Conservation (phyloP, 306 rosid genomes). For the Pyrus bretschneideri region DNA sequence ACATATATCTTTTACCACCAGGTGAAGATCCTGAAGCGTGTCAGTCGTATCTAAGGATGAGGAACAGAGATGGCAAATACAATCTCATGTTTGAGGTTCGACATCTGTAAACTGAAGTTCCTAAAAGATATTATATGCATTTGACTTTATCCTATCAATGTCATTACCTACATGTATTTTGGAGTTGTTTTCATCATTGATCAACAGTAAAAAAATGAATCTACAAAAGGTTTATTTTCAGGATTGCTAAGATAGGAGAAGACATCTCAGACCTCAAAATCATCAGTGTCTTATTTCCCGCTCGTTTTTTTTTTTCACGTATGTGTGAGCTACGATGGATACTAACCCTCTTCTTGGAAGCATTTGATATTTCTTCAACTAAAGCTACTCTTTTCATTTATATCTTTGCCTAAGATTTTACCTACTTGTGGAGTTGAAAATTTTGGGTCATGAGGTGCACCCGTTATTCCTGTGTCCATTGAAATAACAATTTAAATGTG, state of each 20-base stretch:
- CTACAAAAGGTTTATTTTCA: neutral
- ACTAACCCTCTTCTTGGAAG: neutral
- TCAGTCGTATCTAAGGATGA: conserved; percentile 97
- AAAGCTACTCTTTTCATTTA: neutral
- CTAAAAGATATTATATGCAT: neutral
- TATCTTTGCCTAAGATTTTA: neutral
- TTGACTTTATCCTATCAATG: neutral
- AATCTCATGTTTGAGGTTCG: conserved; percentile 99
- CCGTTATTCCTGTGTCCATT: neutral
- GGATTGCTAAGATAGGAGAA: neutral
- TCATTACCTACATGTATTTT: neutral
- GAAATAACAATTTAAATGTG: neutral
- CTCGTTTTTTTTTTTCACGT: neutral
- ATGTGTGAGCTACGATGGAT: neutral
- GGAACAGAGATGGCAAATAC: conserved; percentile 97
- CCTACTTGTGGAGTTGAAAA: neutral
- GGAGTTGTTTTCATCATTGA: neutral
- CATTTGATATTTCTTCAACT: neutral
- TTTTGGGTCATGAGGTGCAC: neutral
- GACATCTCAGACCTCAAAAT: neutral
- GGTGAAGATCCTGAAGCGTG: conserved; percentile 99
- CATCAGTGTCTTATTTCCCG: neutral
- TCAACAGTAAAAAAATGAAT: neutral
- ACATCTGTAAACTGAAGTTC: conserved; percentile 15
- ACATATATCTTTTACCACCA: conserved; percentile 95